These are phyloP conservation scores for Neoboletus brunneissimus DNA, from an alignment of 768 basidiomycete genomes.

Conservation along the genomic window DNA sequence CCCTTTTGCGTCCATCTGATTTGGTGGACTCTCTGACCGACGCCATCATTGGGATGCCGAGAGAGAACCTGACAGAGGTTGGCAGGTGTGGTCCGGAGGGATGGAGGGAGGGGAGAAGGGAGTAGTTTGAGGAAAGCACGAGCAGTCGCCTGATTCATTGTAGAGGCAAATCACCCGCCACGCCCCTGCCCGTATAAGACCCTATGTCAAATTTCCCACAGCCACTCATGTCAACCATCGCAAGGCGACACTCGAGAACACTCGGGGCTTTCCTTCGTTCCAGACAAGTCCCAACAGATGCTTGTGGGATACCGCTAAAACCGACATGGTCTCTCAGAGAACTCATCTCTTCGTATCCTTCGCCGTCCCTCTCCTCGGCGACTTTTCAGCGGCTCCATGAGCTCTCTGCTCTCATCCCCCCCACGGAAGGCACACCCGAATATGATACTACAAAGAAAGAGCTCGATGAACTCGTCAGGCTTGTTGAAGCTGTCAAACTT, in stretches of 20 bases:
- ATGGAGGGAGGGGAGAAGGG: constrained; percentile 57
- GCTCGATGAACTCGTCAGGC: constrained; percentile 66
- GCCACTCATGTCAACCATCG: constrained; percentile 2
- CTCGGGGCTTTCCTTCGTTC: constrained; percentile 1
- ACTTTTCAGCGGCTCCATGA: constrained; percentile 66
- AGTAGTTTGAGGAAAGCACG: constrained; percentile 52
- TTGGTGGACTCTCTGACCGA: constrained; percentile 65
- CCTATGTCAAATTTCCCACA: constrained; percentile 11
- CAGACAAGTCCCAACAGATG: constrained; percentile 41
- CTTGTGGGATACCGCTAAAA: constrained; percentile 57
- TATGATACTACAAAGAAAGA: constrained; percentile 52
- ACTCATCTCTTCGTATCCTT: constrained; percentile 74
- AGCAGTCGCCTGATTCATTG: constrained; percentile 27
- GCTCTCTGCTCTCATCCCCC: constrained; percentile 70
- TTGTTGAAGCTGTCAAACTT: constrained; percentile 80
- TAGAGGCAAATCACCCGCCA: neutral
- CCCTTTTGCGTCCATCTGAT: too few relatives aligned
- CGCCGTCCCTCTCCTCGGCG: constrained; percentile 53
- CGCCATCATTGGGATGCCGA: constrained; percentile 60
- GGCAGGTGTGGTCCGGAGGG: constrained; percentile 53
- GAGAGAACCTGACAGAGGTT: constrained; percentile 74
- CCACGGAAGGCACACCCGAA: constrained; percentile 53
- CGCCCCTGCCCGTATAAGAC: neutral
- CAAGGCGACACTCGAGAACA: constrained; percentile 1
- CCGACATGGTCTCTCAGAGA: constrained; percentile 82